phyloP scores from a whole-genome alignment of 1,139 yeast genomes.

The Lodderomyces theae region DNA sequence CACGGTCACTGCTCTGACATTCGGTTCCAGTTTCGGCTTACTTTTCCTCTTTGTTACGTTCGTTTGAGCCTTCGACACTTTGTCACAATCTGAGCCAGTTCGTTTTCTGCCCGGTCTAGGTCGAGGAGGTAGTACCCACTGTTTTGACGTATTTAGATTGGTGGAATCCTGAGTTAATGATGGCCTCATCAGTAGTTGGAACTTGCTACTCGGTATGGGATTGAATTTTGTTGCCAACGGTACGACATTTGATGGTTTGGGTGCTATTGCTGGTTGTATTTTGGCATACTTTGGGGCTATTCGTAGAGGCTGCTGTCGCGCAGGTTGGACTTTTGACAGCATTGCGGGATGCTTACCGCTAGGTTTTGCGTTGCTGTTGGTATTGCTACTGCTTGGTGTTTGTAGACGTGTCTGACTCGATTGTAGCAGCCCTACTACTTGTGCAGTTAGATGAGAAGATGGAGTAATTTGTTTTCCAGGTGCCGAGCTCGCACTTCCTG shows the following conservation, averaged over 20 bases:
- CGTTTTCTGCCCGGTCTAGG: constrained; percentile 63
- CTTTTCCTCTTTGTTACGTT: constrained; percentile 12
- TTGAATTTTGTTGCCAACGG: constrained; percentile 18
- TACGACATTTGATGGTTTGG: constrained; percentile 29
- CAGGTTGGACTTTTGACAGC: constrained; percentile 4
- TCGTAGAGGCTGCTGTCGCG: constrained; percentile 7
- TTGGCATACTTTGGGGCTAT: constrained; percentile 30
- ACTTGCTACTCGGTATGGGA: constrained; percentile 16
- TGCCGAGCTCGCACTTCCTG: neutral
- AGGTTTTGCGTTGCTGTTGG: constrained; percentile 3
- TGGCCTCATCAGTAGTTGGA: constrained; percentile 14
- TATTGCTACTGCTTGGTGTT: too few species aligned
- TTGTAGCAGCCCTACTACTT: too few species aligned
- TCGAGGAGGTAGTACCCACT: constrained; percentile 66
- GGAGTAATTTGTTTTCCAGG: neutral
- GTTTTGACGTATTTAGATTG: constrained; percentile 49
- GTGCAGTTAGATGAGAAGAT: too few species aligned
- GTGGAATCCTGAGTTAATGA: constrained; percentile 17
- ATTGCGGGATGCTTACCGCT: neutral
- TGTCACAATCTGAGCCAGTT: constrained; percentile 16
- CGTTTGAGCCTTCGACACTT: neutral
- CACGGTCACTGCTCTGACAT: neutral
- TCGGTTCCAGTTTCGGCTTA: constrained; percentile 8
- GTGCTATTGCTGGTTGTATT: constrained; percentile 45
- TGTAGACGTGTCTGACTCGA: constrained; percentile 2